A percentile compares a stretch with the other conserved stretches of the same genome.
Evolutionary conservation across 257 asterid species (phyloP).

Genomic region (Primulina eburnea): DNA sequence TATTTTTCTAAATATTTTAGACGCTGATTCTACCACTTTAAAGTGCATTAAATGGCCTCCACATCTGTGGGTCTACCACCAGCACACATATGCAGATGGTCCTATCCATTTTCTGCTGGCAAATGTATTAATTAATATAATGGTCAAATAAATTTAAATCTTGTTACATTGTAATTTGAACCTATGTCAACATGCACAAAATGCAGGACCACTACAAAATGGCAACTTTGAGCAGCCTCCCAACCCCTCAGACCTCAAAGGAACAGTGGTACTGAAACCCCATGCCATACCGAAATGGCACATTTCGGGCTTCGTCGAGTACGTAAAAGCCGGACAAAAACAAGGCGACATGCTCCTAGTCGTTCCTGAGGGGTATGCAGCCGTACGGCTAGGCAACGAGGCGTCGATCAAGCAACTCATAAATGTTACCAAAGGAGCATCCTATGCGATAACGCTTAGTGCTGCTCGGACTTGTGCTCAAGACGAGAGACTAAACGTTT

Average conservation of each 20-base stretch:
- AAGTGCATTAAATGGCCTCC: background rate
- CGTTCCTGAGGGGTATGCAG: constrained; percentile 92
- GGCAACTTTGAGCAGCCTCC: constrained; percentile 85
- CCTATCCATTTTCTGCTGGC: background rate
- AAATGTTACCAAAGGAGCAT: constrained; percentile 73
- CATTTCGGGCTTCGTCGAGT: constrained; percentile 77
- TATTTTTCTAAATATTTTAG: background rate
- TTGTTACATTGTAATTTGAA: background rate
- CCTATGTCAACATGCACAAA: background rate
- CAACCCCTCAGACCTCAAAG: constrained; percentile 51
- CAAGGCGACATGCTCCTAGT: constrained; percentile 93
- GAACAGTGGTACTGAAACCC: constrained; percentile 54
- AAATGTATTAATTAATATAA: too few species aligned
- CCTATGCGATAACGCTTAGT: constrained; percentile 76
- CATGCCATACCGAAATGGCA: constrained; percentile 77
- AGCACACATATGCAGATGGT: background rate
- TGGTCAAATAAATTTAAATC: too few species aligned
- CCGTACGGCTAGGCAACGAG: constrained; percentile 85
- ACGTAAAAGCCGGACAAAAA: constrained; percentile 84
- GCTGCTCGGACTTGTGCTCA: constrained; percentile 96
- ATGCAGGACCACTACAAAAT: constrained; percentile 67
- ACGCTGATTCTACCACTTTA: background rate
- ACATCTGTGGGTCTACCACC: background rate
- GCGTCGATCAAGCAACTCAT: constrained; percentile 71
- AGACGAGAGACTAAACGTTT: constrained; percentile 70